Conservation (phyloP, 805 yeast genomes). For the Lipomyces yamanashiensis region DNA sequence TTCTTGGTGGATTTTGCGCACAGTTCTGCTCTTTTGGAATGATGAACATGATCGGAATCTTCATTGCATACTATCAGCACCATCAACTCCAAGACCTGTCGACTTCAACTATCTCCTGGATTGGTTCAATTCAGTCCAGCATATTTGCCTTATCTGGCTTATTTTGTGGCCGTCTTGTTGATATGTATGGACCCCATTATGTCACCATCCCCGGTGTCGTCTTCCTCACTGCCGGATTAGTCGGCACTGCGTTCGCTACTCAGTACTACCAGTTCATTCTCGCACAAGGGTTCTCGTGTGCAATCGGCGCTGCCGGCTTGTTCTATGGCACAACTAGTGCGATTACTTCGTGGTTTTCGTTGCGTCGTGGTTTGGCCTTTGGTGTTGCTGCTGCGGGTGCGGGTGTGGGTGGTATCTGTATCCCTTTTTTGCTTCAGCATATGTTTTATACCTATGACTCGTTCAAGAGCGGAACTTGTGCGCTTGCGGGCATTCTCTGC, state of each 20-base stretch:
- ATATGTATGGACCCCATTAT: conserved; percentile 36
- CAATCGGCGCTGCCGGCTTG: conserved; percentile 51
- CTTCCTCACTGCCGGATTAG: conserved; percentile 38
- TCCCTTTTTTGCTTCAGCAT: conserved; percentile 49
- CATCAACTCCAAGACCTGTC: conserved; percentile 24
- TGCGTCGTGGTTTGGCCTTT: conserved; percentile 52
- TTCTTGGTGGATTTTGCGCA: conserved; percentile 62
- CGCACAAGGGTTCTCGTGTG: conserved; percentile 57
- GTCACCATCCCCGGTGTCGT: conserved; percentile 40
- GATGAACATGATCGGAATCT: conserved; percentile 30
- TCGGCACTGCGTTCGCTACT: conserved; percentile 46
- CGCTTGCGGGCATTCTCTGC: conserved; percentile 52
- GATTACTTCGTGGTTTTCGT: conserved; percentile 53
- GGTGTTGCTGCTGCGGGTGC: conserved; percentile 58
- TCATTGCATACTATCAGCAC: conserved; percentile 29
- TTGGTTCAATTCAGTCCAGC: conserved; percentile 31
- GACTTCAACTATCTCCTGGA: conserved; percentile 34
- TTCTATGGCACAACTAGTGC: conserved; percentile 53
- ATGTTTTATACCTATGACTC: conserved; percentile 45
- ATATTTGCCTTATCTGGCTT: conserved; percentile 28
- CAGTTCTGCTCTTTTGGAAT: conserved; percentile 65
- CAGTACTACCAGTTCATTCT: conserved; percentile 59
- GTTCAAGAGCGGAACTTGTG: conserved; percentile 58
- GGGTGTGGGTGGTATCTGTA: conserved; percentile 55
- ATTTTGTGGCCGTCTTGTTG: conserved; percentile 31